Evolutionary conservation across 352 stramenopile genomes (phyloP), one percentile per base, ranked within the genome.

Genomic region (Phytopythium delawarense): DNA sequence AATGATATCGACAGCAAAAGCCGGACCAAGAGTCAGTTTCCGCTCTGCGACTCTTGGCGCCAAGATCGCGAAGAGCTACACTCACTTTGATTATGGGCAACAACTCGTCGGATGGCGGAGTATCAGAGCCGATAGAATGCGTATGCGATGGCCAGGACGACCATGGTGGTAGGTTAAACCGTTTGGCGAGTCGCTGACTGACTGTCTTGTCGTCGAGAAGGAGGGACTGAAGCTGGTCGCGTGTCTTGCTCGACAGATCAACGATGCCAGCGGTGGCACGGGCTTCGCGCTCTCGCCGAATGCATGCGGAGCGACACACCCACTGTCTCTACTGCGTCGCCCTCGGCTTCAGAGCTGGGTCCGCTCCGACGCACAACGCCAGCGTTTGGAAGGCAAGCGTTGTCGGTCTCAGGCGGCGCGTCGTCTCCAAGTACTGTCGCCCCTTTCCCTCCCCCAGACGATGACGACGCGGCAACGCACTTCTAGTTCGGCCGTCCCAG

Each of bases 31-130:
- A 53, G 46, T 53, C 25, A 54, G 25, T 51, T 32, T 51, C 15
- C 2, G 1, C 2, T 39, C 25, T 37, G 46, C 23, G 23, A 34
- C 48, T 39, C 48, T 54, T 54, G 48, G 48, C 48, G 30, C 5
- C 34, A 54, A 54, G 48, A 54, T 54, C 48, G 48, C 48, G 48
- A 18, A 30, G 48, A 54, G 45, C n/a, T 18, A 25, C 42, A 48
- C 20, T 48, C 16, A 45, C 39, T 45, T n/a, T n/a, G 13, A n/a
- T 9, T n/a, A 18, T n/a, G 39, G 16, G 39, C 3, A 45, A 45
- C 39, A 45, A 45, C 39, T n/a, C 18, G 40, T 9, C 11, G 40
- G 1, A 46, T 46, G 40, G 0, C 7, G 18, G 18, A 21, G 18
- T 8, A 39, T 40, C 35, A 15, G 35, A 0, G 12, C 35, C 35